Evolutionary conservation across 306 rosid species (phyloP).

Genomic region (Castanospermum australe): DNA sequence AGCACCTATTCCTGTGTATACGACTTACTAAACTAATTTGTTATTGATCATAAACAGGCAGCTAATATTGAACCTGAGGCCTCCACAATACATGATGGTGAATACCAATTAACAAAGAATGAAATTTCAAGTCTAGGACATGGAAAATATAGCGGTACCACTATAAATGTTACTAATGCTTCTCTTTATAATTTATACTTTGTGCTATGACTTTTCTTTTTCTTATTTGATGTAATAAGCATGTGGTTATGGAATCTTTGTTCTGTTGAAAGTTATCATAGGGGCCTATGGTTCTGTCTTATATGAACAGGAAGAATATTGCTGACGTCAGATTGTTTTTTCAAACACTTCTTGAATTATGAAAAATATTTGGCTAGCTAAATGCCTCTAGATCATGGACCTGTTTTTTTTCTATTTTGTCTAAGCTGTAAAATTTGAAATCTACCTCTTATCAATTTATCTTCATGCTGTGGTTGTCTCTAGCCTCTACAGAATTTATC

Average conservation of each 20-base stretch:
- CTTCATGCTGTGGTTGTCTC: background rate
- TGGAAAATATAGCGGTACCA: slow-evolving; percentile 86
- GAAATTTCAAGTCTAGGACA: slow-evolving; percentile 74
- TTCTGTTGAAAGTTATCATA: slow-evolving; percentile 8
- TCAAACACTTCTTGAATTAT: background rate
- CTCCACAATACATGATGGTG: slow-evolving; percentile 68
- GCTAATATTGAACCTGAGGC: slow-evolving; percentile 86
- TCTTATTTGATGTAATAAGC: slow-evolving; percentile 2
- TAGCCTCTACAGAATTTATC: background rate
- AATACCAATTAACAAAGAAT: slow-evolving; percentile 80
- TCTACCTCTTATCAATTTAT: background rate
- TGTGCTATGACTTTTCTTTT: slow-evolving; percentile 6
- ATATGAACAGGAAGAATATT: slow-evolving; percentile 16
- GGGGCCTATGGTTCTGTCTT: slow-evolving; percentile 35
- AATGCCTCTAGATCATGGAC: background rate
- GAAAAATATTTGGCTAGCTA: background rate
- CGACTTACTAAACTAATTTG: slow-evolving; percentile 21
- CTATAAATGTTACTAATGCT: slow-evolving; percentile 16
- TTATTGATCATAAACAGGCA: slow-evolving; percentile 62
- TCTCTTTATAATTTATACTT: slow-evolving; percentile 4
- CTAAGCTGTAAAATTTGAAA: background rate
- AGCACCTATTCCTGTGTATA: background rate
- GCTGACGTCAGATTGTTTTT: slow-evolving; percentile 28
- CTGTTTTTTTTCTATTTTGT: background rate
- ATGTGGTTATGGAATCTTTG: slow-evolving; percentile 4